A percentile compares a stretch with the other conserved stretches of the same genome.
phyloP scores from a whole-genome alignment of 495 filamentous ascomycete genomes.

The Penicillium canariense region DNA sequence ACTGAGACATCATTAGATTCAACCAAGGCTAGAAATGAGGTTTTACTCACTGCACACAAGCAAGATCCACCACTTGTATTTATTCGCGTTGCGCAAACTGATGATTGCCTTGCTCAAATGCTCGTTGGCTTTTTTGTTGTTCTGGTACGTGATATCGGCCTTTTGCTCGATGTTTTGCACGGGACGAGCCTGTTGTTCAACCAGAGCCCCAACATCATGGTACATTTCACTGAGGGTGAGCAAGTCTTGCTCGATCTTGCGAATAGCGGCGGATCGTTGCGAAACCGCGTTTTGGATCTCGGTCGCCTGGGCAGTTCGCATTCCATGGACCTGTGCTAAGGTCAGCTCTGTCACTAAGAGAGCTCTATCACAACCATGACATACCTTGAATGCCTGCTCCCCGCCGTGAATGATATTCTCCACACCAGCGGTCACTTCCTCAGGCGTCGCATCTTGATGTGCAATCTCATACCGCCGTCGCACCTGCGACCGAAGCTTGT shows the following conservation, averaged over 20 bases:
- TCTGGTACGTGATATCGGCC: conserved; percentile 61
- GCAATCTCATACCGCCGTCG: conserved; percentile 78
- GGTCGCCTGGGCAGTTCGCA: conserved; percentile 56
- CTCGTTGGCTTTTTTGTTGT: conserved; percentile 65
- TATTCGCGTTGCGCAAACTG: conserved; percentile 63
- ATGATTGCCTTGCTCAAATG: conserved; percentile 64
- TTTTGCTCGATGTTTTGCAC: conserved; percentile 68
- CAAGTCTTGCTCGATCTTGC: conserved; percentile 75
- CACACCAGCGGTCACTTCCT: conserved; percentile 65
- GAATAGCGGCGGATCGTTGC: conserved; percentile 72
- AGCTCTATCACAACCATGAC: background rate
- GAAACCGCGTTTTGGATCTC: conserved; percentile 64
- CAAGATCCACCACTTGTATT: conserved; percentile 91
- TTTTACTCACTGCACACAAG: conserved; percentile 61
- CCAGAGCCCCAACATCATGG: conserved; percentile 68
- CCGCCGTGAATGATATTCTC: conserved; percentile 56
- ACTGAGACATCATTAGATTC: conserved; percentile 16
- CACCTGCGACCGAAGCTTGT: conserved; percentile 64
- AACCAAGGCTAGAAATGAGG: too few relatives aligned
- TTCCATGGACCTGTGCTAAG: conserved; percentile 57
- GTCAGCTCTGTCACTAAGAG: background rate
- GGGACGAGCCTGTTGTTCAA: conserved; percentile 67
- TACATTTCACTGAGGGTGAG: conserved; percentile 73
- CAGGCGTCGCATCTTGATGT: conserved; percentile 65
- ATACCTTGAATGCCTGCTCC: conserved; percentile 62